These are phyloP conservation scores for Suillus placidus DNA, from an alignment of 768 basidiomycete genomes.

Conservation along the genomic window DNA sequence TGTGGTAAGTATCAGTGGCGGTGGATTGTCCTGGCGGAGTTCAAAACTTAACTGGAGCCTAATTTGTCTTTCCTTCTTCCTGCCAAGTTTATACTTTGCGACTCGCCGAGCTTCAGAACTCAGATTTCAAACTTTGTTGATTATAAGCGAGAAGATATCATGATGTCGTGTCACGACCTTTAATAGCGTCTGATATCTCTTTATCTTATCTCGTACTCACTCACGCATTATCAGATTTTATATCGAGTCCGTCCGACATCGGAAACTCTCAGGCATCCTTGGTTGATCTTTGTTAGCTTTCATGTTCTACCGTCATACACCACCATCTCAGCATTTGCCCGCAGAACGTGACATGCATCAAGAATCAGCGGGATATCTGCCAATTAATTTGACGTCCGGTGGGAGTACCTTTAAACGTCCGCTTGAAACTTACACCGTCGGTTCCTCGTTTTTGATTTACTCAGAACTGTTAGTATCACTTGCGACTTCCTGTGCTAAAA, in stretches of 20 bases:
- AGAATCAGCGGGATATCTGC: slow-evolving; percentile 90
- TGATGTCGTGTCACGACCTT: not conserved
- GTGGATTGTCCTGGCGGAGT: not conserved
- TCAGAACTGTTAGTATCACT: slow-evolving; percentile 95
- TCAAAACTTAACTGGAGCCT: not conserved
- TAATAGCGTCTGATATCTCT: not conserved
- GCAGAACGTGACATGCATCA: slow-evolving; percentile 96
- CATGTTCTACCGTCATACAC: not conserved
- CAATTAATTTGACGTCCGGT: slow-evolving; percentile 94
- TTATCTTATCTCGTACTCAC: slow-evolving; percentile 3
- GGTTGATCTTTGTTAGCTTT: slow-evolving; percentile 91
- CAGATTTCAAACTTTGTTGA: not conserved
- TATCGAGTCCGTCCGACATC: slow-evolving; percentile 77
- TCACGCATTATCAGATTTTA: not conserved
- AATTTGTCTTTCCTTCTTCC: not conserved
- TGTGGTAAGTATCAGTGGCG: not conserved
- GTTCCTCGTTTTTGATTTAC: slow-evolving; percentile 2
- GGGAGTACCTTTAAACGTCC: slow-evolving; percentile 97
- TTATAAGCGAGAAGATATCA: not conserved
- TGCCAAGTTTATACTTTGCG: not conserved
- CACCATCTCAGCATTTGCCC: not conserved
- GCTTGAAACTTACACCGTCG: slow-evolving; percentile 49
- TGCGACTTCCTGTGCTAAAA: slow-evolving; percentile 99
- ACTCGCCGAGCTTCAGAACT: not conserved
- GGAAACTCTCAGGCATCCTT: slow-evolving; percentile 67